These are phyloP conservation scores for Fusarium kyushuense DNA, from an alignment of 2,329 filamentous ascomycete genomes.

Conservation along the genomic window DNA sequence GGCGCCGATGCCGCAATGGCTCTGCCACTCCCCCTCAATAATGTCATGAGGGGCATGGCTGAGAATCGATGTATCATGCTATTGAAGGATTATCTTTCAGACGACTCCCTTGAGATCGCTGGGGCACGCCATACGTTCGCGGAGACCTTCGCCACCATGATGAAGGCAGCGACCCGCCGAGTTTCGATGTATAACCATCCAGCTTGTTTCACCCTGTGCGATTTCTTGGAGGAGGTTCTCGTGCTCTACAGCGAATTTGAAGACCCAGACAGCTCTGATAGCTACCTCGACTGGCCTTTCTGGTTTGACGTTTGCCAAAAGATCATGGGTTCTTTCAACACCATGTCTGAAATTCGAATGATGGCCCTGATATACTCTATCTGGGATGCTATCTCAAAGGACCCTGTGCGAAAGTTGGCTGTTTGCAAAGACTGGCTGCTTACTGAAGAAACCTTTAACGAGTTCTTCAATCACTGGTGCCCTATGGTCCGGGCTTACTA, in stretches of 20 bases:
- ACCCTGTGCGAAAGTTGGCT: conserved; percentile 74
- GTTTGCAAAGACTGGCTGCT: conserved; percentile 83
- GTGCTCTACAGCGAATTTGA: conserved; percentile 68
- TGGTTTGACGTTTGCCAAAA: conserved; percentile 85
- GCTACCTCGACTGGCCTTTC: conserved; percentile 81
- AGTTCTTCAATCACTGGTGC: conserved; percentile 93
- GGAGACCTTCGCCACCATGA: conserved; percentile 76
- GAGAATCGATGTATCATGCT: conserved; percentile 88
- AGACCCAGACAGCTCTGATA: conserved; percentile 53
- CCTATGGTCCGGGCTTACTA: conserved; percentile 95
- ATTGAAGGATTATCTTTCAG: conserved; percentile 80
- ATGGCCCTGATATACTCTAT: conserved; percentile 83
- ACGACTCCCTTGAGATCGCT: conserved; percentile 54
- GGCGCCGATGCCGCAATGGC: conserved; percentile 75
- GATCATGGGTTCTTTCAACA: conserved; percentile 87
- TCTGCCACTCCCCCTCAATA: conserved; percentile 72
- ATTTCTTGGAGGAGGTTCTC: conserved; percentile 87
- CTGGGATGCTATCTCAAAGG: conserved; percentile 78
- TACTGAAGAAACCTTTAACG: conserved; percentile 78
- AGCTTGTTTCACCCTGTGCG: conserved; percentile 89
- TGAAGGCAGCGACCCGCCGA: conserved; percentile 79
- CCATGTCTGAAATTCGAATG: conserved; percentile 87
- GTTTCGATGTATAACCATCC: conserved; percentile 85
- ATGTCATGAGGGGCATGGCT: conserved; percentile 83
- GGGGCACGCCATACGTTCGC: conserved; percentile 77